Evolutionary conservation across 352 stramenopile genomes (phyloP), one percentile per base, ranked within the genome.

Genomic region (Phytophthora cajani): DNA sequence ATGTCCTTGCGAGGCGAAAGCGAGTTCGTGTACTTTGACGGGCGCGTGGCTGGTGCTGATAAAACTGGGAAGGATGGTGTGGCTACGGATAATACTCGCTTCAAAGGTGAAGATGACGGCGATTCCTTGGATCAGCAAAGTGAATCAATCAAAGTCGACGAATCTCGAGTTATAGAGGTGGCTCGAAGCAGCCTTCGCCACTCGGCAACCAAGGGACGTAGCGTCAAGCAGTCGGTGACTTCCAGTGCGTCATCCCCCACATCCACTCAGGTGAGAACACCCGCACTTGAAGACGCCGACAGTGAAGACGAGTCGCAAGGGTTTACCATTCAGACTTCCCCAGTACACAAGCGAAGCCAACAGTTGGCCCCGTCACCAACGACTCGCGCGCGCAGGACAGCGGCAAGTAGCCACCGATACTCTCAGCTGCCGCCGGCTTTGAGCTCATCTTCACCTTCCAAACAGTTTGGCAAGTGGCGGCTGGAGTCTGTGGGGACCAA

Each of bases 11-110:
- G 72, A 8, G 84, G 81, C 17, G 83, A 91, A 40, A 91, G 83
- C 67, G 80, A 78, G 36, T 72, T 91, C 5, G 83, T 89, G 14
- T 89, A 86, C 57, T 89, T 89, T 38, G 70, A 87, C 52, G 74
- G 72, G 1, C 64, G 49, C 7, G 64, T 84, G 33, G 8, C 14
- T 9, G 57, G 33, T n/a, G 27, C 16, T 52, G 40, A 11, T n/a
- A 54, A 38, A 47, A 16, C 32, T 14, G 19, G 5, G 21, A 67
- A 61, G 19, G 23, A 51, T 14, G 4, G 1, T 25, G n/a, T 17
- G n/a, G 17, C 9, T 54, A 2, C 19, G 40, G 16, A 17, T 32
- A 42, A 2, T 7, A 55, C 66, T 25, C 9, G 8, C 6, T 38
- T 32, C 12, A 33, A 52, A 62, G 19, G 60, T 6, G 30, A 38